Base-by-base conservation (phyloP, 352 stramenopile species). In the Lagenidium sp. region DNA sequence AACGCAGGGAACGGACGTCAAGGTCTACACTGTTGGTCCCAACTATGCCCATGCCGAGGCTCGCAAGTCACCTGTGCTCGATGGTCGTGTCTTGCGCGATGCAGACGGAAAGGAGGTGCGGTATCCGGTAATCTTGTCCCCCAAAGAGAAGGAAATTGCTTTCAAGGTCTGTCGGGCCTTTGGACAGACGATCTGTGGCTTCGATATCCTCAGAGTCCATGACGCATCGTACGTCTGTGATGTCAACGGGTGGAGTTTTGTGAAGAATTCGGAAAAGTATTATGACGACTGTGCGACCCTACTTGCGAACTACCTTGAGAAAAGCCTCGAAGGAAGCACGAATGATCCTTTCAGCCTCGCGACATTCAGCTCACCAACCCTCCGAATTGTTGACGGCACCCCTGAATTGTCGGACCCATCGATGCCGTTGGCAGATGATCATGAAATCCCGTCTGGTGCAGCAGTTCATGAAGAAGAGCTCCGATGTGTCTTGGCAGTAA, bases 161-260 rank as follows among this genome's bases (percentile, higher is more conserved):
- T 80, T 93, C 55, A 92, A 85, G 46, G 65, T 95, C 6, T 89
- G 75, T 20, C 66, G 63, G 15, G 74, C 76, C 21, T 95, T 92
- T 32, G 68, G 71, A 2, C 80, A 94, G 55, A 90, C 95, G 30
- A 96, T 99, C 36, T 99, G 97, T 66, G 97, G 97, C 20, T 99
- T 99, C 62, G 97, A 99, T 60, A 95, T 99, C 44, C 69, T 99
- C 28, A 79, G 97, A 21, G 82, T 92, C 63, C 81, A 72, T 22
- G 88, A 82, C 45, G 69, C 64, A 28, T 94, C 90, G 8, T 99
- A 98, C 61, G 95, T 99, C 5, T 99, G 97, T 70, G 97, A 99
- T 64, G 97, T 99, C 11, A 99, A 99, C 68, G 97, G 97, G 21
- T 99, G 95, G 90, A 98, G 89, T 50, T 99, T 99, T 71, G 97